These are phyloP conservation scores for Ceratobasidium sp. DNA, from an alignment of 1,284 basidiomycete genomes.

Conservation along the genomic window DNA sequence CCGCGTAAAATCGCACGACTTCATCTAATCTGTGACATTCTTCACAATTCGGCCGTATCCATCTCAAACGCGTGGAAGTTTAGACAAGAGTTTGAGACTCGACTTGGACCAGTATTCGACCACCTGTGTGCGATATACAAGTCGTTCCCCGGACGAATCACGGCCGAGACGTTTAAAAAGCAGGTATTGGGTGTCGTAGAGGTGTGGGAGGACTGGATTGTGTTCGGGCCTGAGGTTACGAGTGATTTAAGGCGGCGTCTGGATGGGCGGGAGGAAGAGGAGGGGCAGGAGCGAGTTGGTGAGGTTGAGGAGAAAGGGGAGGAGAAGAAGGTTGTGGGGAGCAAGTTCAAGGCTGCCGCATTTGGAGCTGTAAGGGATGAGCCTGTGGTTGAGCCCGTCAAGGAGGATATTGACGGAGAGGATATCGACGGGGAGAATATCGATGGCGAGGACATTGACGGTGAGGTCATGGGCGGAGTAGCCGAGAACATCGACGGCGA, in stretches of 20 bases:
- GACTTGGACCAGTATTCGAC: slow-evolving; percentile 91
- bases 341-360: slow-evolving; percentile 82
- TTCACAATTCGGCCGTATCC: slow-evolving; percentile 94
- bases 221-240: slow-evolving; percentile 88
- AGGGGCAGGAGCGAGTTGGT: slow-evolving; percentile 55
- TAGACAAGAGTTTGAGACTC: slow-evolving; percentile 89
- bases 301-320: slow-evolving; percentile 52
- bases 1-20: slow-evolving; percentile 96
- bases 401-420: slow-evolving; percentile 62
- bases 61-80: slow-evolving; percentile 95
- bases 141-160: slow-evolving; percentile 92
- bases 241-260: slow-evolving; percentile 77
- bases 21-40: slow-evolving; percentile 95
- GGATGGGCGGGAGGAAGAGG: slow-evolving; percentile 68
- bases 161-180: slow-evolving; percentile 92
- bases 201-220: slow-evolving; percentile 97
- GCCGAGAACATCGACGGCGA: slow-evolving; percentile 53
- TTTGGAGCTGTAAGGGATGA: slow-evolving; percentile 60
- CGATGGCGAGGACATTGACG: slow-evolving; percentile 53
- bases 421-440: slow-evolving; percentile 61
- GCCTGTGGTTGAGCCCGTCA: slow-evolving; percentile 48
- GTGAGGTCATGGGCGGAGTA: slow-evolving; percentile 15
- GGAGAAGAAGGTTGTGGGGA: slow-evolving; percentile 59
- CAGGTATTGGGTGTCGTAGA: slow-evolving; percentile 89
- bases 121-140: slow-evolving; percentile 94